Evolutionary conservation across 768 basidiomycete genomes (phyloP).

Genomic region (Psilocybe sp.): DNA sequence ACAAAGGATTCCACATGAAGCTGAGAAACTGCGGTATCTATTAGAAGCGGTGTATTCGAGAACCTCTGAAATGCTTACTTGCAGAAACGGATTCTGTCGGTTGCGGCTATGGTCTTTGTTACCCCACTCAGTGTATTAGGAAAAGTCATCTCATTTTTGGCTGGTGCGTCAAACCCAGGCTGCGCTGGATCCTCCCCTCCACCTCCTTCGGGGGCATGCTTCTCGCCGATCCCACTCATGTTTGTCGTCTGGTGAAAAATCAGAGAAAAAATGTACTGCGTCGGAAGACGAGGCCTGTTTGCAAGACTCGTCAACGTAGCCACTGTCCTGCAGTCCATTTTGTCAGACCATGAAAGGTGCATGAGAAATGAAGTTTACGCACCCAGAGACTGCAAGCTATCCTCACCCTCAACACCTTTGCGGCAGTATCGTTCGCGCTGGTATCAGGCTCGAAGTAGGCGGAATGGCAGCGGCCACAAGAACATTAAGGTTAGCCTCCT

Average conservation of each 20-base stretch:
- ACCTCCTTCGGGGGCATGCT: no score
- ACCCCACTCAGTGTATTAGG: no score
- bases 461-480: conserved; percentile 46
- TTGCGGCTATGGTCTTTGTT: no score
- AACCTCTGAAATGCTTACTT: conserved; percentile 41
- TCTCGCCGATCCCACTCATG: no score
- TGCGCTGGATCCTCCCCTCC: no score
- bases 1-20: conserved; percentile 99
- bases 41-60: not conserved
- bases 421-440: conserved; percentile 48
- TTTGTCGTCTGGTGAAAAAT: no score
- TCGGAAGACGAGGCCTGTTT: no score
- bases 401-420: conserved; percentile 48
- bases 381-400: conserved; percentile 51
- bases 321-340: conserved; percentile 33
- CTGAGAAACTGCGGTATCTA: conserved; percentile 64
- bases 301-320: conserved; percentile 56
- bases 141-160: no score
- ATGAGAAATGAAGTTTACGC: conserved; percentile 11
- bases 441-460: conserved; percentile 50
- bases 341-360: no score
- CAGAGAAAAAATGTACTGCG: no score
- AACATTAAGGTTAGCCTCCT: conserved; percentile 41
- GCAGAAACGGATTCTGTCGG: conserved; percentile 79
- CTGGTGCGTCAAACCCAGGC: no score